phyloP scores from a whole-genome alignment of 139 green algal genomes.

The Desmodesmus armatus region DNA sequence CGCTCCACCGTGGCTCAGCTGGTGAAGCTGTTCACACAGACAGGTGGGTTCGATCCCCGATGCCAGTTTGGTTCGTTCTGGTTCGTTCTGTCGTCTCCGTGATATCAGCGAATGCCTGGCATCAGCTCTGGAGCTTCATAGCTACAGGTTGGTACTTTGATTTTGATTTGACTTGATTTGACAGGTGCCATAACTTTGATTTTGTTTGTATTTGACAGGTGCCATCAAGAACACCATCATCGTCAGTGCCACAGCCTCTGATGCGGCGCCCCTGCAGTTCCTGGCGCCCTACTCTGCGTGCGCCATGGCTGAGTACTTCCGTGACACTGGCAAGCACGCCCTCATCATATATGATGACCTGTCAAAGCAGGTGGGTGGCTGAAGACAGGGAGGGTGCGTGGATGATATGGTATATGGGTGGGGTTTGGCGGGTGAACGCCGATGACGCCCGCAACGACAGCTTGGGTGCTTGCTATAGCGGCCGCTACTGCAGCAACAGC shows the following conservation, averaged over 20 bases:
- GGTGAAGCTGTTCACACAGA: slow-evolving; percentile 76
- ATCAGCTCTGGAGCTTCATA: too few species aligned
- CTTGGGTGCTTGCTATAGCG: too few species aligned
- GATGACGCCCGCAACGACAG: too few species aligned
- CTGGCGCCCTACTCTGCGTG: slow-evolving; percentile 92
- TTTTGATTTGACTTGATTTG: background rate
- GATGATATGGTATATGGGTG: too few species aligned
- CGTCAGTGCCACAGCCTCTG: slow-evolving; percentile 89
- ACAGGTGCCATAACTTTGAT: too few species aligned
- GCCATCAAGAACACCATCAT: slow-evolving; percentile 88
- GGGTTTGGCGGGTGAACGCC: too few species aligned
- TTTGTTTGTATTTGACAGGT: too few species aligned
- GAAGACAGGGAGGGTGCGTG: too few species aligned
- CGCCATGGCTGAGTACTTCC: slow-evolving; percentile 89
- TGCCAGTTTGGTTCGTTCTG: too few species aligned
- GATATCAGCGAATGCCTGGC: too few species aligned
- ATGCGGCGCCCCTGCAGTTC: slow-evolving; percentile 92
- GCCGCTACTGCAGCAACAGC: too few species aligned
- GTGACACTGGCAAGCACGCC: slow-evolving; percentile 80
- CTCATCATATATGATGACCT: slow-evolving; percentile 95
- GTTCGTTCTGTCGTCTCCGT: background rate
- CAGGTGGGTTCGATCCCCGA: too few species aligned
- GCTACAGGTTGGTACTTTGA: background rate
- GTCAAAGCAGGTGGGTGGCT: slow-evolving; percentile 76
- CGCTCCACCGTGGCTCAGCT: slow-evolving; percentile 89